Conservation (phyloP, 139 green algal species). For the Tetraselmis chui region DNA sequence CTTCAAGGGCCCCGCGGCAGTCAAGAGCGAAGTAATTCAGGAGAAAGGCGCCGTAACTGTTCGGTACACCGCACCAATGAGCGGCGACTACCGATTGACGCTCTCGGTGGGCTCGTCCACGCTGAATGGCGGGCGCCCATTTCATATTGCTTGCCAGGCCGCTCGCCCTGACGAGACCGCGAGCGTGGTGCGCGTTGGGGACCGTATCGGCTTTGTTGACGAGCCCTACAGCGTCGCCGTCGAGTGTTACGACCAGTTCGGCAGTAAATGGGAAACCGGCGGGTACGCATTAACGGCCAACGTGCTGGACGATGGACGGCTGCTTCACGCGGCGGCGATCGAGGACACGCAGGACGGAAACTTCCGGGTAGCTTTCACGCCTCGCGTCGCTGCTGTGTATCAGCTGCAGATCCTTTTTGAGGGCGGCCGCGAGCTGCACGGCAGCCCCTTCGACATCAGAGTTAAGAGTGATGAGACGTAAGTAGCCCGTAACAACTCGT, state of each 20-base stretch:
- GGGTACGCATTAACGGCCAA: slow-evolving; percentile 5
- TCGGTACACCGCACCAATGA: slow-evolving; percentile 17
- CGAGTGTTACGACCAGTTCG: slow-evolving; percentile 17
- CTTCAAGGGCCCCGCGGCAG: slow-evolving; percentile 19
- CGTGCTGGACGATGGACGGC: slow-evolving; percentile 12
- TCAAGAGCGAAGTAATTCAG: slow-evolving; percentile 17
- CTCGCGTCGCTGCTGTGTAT: slow-evolving; percentile 17
- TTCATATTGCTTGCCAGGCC: slow-evolving; percentile 16
- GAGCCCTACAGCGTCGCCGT: slow-evolving; percentile 8
- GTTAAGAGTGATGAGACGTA: slow-evolving; percentile 20
- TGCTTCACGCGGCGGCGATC: slow-evolving; percentile 15
- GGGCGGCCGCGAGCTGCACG: slow-evolving; percentile 1
- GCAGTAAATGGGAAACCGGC: not conserved
- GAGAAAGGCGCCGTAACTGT: slow-evolving; percentile 15
- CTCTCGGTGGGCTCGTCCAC: slow-evolving; percentile 2
- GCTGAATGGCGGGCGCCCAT: slow-evolving; percentile 12
- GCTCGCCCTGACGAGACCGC: slow-evolving; percentile 9
- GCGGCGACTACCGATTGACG: slow-evolving; percentile 21
- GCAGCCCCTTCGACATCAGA: slow-evolving; percentile 15
- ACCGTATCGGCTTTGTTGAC: slow-evolving; percentile 9
- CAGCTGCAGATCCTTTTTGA: slow-evolving; percentile 14
- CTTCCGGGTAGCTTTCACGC: slow-evolving; percentile 15
- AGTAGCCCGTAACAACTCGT: not conserved
- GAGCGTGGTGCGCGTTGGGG: not conserved
- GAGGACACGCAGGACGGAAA: not conserved